phyloP scores from a whole-genome alignment of 2,329 filamentous ascomycete species.

The Pleomassaria siparia region DNA sequence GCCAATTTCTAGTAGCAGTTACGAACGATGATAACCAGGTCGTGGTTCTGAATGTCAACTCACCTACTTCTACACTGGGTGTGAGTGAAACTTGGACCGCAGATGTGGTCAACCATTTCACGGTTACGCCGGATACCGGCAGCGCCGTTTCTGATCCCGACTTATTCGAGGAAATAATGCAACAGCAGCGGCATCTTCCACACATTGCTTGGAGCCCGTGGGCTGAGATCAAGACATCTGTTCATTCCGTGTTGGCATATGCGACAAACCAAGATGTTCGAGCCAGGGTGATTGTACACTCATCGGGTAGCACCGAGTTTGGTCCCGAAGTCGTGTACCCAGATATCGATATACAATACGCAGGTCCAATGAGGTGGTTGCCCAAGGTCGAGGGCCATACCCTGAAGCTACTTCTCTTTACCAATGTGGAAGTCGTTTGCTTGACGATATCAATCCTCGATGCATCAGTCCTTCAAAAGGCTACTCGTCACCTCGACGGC shows the following conservation, averaged over 20 bases:
- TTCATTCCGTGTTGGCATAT: conserved; percentile 39
- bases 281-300: conserved; percentile 23
- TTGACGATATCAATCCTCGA: conserved; percentile 26
- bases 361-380: conserved; percentile 35
- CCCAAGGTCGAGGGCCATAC: conserved; percentile 15
- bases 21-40: conserved; percentile 48
- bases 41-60: conserved; percentile 38
- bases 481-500: conserved; percentile 40
- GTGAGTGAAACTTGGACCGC: conserved; percentile 28
- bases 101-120: conserved; percentile 28
- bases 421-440: conserved; percentile 25
- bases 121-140: conserved; percentile 16
- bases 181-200: conserved; percentile 35
- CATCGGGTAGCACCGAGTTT: conserved; percentile 16
- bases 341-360: conserved; percentile 22
- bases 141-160: conserved; percentile 15
- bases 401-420: conserved; percentile 37
- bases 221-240: conserved; percentile 17
- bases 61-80: conserved; percentile 40
- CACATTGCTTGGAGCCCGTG: conserved; percentile 47
- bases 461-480: conserved; percentile 20
- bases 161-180: conserved; percentile 33
- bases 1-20: conserved; percentile 39
- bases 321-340: conserved; percentile 27
- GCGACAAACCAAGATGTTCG: conserved; percentile 37